phyloP scores from a whole-genome alignment of 768 basidiomycete species.

The Holtermannia corniformis region DNA sequence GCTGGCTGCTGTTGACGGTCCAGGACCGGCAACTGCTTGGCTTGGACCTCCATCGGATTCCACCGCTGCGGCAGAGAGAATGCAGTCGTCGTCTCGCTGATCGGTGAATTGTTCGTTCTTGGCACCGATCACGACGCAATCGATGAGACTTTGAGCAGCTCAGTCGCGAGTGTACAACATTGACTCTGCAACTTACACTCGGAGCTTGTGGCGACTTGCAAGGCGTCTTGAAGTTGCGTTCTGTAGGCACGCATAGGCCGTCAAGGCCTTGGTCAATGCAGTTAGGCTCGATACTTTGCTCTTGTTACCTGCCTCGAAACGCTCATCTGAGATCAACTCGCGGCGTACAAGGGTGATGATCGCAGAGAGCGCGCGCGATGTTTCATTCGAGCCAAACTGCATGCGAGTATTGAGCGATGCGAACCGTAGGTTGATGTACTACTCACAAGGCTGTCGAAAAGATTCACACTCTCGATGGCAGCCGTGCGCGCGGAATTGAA shows the following conservation, averaged over 20 bases:
- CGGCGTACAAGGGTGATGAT: constrained; percentile 41
- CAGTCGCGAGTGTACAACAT: neutral
- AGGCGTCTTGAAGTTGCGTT: constrained; percentile 39
- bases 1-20: constrained; percentile 7
- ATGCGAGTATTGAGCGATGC: constrained; percentile 25
- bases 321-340: constrained; percentile 38
- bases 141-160: constrained; percentile 31
- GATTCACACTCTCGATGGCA: constrained; percentile 25
- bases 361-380: constrained; percentile 37
- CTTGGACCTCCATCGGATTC: neutral
- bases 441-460: constrained; percentile 23
- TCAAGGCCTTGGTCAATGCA: constrained; percentile 42
- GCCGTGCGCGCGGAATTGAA: constrained; percentile 35
- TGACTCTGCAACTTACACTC: constrained; percentile 21
- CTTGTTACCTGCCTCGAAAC: constrained; percentile 19
- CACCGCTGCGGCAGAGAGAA: neutral
- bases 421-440: constrained; percentile 19
- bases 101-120: constrained; percentile 2
- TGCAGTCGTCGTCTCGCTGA: neutral
- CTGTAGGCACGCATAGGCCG: constrained; percentile 43
- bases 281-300: constrained; percentile 28
- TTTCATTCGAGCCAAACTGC: constrained; percentile 43
- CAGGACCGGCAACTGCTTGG: constrained; percentile 12
- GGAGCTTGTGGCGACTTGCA: constrained; percentile 28
- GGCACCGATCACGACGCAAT: constrained; percentile 37